Conservation (phyloP, 768 basidiomycete species). For the Paxillus ammoniavirescens region DNA sequence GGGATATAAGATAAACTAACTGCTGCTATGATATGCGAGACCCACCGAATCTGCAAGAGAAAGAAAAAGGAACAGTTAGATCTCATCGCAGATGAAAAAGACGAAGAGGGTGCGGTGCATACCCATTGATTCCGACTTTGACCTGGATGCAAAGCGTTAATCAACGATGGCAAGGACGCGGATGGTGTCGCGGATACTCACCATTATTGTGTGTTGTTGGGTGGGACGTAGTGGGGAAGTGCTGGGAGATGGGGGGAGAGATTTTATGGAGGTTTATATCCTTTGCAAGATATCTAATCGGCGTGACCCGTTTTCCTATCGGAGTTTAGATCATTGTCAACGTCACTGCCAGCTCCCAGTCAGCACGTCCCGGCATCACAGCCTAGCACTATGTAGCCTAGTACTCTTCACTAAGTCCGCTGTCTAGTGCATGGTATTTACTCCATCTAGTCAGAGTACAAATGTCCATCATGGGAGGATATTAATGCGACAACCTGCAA, state of each 20-base stretch:
- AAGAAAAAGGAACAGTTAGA: slow-evolving; percentile 13
- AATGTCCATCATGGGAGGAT: slow-evolving; percentile 1
- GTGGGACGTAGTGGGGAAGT: slow-evolving; percentile 6
- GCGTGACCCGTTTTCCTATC: slow-evolving; percentile 7
- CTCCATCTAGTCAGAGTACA: not conserved
- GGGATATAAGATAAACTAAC: slow-evolving; percentile 9
- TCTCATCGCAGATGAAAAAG: slow-evolving; percentile 1
- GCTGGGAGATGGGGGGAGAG: slow-evolving; percentile 1
- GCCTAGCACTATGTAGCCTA: not conserved
- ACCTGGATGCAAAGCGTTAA: slow-evolving; percentile 37
- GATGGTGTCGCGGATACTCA: slow-evolving; percentile 7
- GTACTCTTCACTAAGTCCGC: not conserved
- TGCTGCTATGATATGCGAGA: not conserved
- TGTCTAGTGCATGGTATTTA: slow-evolving; percentile 9
- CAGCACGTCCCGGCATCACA: not conserved
- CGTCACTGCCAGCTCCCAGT: not conserved
- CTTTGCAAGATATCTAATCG: slow-evolving; percentile 22
- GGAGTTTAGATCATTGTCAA: slow-evolving; percentile 1
- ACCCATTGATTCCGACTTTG: slow-evolving; percentile 98
- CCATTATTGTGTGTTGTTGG: slow-evolving; percentile 27
- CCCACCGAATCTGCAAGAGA: slow-evolving; percentile 66
- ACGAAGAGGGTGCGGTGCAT: slow-evolving; percentile 33
- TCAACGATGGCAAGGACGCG: slow-evolving; percentile 1
- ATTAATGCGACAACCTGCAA: slow-evolving; percentile 7
- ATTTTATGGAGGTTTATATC: slow-evolving; percentile 25